phyloP scores from a whole-genome alignment of 176 grass and related monocot species.

The Triticum dicoccoides region DNA sequence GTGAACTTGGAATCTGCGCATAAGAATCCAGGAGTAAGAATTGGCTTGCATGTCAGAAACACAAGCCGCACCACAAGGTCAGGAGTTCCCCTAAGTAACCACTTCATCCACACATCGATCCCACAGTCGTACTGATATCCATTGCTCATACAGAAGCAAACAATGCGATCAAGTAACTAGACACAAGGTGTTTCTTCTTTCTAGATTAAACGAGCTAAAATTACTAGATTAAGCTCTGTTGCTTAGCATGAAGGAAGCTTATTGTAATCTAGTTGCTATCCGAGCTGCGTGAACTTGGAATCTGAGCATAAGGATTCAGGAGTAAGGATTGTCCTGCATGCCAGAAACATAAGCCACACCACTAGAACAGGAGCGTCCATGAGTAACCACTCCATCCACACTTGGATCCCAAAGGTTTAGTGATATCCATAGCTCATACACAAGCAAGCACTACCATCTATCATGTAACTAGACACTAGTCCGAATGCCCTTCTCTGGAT shows the following conservation, averaged over 20 bases:
- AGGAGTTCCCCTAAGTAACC: not conserved
- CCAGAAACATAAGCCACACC: not conserved
- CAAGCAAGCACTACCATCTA: constrained; percentile 6
- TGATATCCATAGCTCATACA: not conserved
- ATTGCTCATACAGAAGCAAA: constrained; percentile 7
- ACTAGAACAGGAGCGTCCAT: not conserved
- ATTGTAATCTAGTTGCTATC: not conserved
- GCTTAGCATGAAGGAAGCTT: not conserved
- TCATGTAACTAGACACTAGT: not conserved
- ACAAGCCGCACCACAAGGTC: not conserved
- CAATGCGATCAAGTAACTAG: not conserved
- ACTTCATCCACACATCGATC: too few relatives aligned
- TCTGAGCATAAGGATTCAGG: constrained; percentile 35
- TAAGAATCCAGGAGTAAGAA: constrained; percentile 9
- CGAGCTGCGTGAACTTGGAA: constrained; percentile 78
- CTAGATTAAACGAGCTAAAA: not conserved
- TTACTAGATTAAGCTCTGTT: not conserved
- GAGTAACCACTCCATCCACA: not conserved
- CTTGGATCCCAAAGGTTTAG: not conserved
- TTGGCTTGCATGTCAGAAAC: not conserved
- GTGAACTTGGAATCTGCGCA: constrained; percentile 92
- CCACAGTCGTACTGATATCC: not conserved
- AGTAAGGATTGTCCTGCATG: not conserved
- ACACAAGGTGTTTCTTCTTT: not conserved
- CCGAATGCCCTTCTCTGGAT: not conserved